Base-by-base conservation (phyloP, 768 basidiomycete genomes). In the Collybia sp. region DNA sequence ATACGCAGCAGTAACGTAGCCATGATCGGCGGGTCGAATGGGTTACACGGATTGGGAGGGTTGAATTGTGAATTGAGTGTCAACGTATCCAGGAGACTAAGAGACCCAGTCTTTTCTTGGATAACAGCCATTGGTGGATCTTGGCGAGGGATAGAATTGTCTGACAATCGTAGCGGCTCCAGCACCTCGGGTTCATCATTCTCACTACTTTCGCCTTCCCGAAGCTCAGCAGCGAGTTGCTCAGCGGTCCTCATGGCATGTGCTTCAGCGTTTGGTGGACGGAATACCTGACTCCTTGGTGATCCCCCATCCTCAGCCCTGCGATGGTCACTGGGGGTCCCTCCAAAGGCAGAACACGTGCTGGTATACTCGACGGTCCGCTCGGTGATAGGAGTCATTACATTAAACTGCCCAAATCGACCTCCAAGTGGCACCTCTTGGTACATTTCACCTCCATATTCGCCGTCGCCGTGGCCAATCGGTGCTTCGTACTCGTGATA, bases 321-420 rank as follows among this genome's bases (percentile, higher is more conserved):
- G 47, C 51, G 44, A 32, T 57, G 53, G 18, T 68, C 64, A 49
- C 70, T 72, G 13, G 76, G 75, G 2, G 76, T 77, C 12, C 58
- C 62, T 17, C 58, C 62, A 37, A 37, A 37, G 10, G 35, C 35
- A 10, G 35, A 37, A 48, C 80, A 71, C 12, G 80, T 85, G 54
- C 81, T 85, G 30, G 73, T 75, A 45, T 65, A 94, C 64, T 98
- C 96, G 56, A 80, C 79, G 9, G 96, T 98, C 35, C 94, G 76
- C 64, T 99, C 96, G 11, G 91, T 91, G 63, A 98, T 97, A 2
- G 96, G 95, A 8, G 95, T 98, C 93, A 99, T 93, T 46, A 94
- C 84, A 58, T 88, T 83, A 66, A 97, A 88, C 47, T 77, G 73
- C 31, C 86, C 88, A 58, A 89, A 87, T 19, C 88, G 79, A 13